Evolutionary conservation across 2,329 filamentous ascomycete species (phyloP), one percentile per base, ranked within the genome.

Genomic region (Fusarium anguioides): DNA sequence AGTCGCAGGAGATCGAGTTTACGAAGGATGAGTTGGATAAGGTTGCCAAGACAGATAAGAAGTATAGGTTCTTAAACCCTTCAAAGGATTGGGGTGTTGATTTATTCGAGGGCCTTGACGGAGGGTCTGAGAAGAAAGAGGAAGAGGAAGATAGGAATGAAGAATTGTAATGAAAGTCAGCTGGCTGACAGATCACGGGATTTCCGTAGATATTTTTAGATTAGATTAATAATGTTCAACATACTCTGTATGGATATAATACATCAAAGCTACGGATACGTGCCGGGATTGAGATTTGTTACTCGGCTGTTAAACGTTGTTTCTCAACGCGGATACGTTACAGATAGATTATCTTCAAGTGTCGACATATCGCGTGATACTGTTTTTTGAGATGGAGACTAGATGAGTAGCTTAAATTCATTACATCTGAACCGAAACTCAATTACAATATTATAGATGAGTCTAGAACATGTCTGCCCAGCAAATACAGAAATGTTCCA

Each of bases 51-150:
- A 64, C 60, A 36, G 72, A 74, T 26, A 69, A 66, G 62, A 80
- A 76, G 69, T 59, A 70, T 11, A 73, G 80, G 9, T 72, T 81
- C 47, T 79, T 75, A 18, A 74, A 81, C 57, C 81, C 81, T 0
- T 75, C 76, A 1, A 72, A 72, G 55, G 48, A 54, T 4, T 82
- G 81, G 81, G 79, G 80, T 0, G 69, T 80, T 8, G 70, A 76
- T 35, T 41, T 81, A 8, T 81, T 81, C 47, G 72, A 75, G 5
- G 80, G 80, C 11, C 52, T 81, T 15, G 80, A 81, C 58, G 78
- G 77, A 14, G 77, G 78, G 6, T 70, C 72, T 4, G 70, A 24
- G 4, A 37, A n/a, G 55, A 40, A 40, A 21, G 18, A 65, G 18
- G 72, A 66, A 18, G 46, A 52, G 1, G 31, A 35, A 4, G 26